Evolutionary conservation across 306 rosid genomes (phyloP).

Genomic region (Purshia tridentata): DNA sequence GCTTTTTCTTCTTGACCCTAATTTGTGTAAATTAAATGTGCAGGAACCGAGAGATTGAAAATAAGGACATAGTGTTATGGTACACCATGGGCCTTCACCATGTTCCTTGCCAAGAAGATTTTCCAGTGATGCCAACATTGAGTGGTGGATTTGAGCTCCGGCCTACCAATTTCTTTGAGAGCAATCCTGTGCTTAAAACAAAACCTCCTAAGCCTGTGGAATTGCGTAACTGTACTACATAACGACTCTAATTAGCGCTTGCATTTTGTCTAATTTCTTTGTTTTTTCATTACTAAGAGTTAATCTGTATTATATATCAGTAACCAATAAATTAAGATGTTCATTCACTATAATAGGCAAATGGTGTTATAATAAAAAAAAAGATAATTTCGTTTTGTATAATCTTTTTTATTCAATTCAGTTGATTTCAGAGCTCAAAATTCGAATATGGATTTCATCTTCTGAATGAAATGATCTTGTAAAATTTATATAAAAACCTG

Average conservation of each 20-base stretch:
- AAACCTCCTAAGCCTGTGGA: conserved; percentile 25
- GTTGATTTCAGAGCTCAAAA: no score
- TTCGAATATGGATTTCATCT: no score
- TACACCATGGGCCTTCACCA: conserved; percentile 62
- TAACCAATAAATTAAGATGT: neutral
- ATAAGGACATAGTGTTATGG: conserved; percentile 44
- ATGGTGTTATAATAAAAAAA: no score
- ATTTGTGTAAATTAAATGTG: neutral
- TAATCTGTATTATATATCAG: neutral
- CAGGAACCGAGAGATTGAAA: conserved; percentile 24
- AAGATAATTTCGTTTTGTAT: no score
- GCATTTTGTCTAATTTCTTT: neutral
- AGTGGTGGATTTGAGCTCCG: conserved; percentile 50
- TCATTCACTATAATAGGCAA: no score
- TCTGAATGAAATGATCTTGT: no score
- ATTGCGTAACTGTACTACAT: conserved; percentile 9
- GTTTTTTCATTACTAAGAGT: neutral
- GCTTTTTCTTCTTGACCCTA: no score
- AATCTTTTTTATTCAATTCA: no score
- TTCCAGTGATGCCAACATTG: conserved; percentile 67
- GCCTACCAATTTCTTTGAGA: conserved; percentile 73
- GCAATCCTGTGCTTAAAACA: conserved; percentile 55
- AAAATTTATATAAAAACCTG: no score
- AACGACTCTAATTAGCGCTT: neutral
- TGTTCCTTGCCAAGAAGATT: conserved; percentile 65